Conservation (phyloP, 805 yeast genomes). For the Candida lessepsii region DNA sequence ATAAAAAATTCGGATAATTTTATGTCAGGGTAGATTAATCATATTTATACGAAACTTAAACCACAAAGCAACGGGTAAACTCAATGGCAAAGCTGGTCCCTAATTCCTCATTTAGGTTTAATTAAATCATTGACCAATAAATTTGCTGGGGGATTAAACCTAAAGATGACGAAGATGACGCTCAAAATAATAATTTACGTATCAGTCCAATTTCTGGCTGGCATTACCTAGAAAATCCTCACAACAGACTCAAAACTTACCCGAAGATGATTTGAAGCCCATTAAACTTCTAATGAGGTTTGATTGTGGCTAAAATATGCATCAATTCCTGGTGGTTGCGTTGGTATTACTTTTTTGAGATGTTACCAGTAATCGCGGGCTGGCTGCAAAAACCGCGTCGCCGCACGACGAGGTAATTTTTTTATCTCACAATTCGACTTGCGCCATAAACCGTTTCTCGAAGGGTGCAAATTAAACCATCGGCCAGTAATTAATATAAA, state of each 20-base stretch:
- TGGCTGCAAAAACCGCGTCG: conserved; percentile 10
- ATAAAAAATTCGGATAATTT: neutral
- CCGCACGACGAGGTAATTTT: conserved; percentile 1
- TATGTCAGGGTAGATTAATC: neutral
- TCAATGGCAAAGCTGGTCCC: neutral
- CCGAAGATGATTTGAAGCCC: neutral
- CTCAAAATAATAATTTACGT: neutral
- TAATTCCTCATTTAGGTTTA: neutral
- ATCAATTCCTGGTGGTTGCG: neutral
- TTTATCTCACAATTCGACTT: neutral
- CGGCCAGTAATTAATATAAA: no score
- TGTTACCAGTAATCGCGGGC: conserved; percentile 8
- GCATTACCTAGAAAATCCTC: neutral
- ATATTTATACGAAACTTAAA: conserved; percentile 5
- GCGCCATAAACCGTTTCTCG: neutral
- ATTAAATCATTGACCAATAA: neutral
- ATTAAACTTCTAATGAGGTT: no score
- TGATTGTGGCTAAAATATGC: no score
- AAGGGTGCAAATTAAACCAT: no score
- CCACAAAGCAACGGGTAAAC: neutral
- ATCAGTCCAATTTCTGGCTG: conserved; percentile 1
- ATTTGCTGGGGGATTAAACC: neutral
- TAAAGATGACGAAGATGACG: neutral
- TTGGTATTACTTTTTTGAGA: neutral
- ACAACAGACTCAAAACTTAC: neutral